phyloP scores from a whole-genome alignment of 2,329 filamentous ascomycete genomes.

The Lasiodiplodia hormozganensis region DNA sequence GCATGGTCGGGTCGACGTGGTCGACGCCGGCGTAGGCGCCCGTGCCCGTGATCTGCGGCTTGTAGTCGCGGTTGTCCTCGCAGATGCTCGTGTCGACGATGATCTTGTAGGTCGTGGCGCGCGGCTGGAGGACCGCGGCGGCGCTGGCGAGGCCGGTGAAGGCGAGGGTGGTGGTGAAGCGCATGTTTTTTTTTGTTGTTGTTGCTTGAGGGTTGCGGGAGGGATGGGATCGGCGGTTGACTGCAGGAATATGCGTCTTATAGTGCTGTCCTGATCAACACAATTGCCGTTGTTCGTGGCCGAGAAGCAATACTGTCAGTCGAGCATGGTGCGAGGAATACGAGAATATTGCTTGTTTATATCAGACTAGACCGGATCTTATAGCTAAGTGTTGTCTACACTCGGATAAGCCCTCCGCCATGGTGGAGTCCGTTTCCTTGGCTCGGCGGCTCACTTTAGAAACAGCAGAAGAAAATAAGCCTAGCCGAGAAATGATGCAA shows the following conservation, averaged over 20 bases:
- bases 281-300: background rate
- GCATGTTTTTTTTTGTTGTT: background rate
- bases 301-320: constrained; percentile 2
- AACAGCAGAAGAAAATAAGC: constrained; percentile 1
- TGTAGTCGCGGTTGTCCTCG: background rate
- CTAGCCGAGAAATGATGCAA: background rate
- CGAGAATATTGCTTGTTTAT: background rate
- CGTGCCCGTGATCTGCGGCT: background rate
- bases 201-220: background rate
- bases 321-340: background rate
- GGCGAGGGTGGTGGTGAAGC: background rate
- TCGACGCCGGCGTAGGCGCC: background rate
- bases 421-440: background rate
- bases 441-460: background rate
- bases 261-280: background rate
- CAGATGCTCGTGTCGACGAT: background rate
- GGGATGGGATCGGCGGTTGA: background rate
- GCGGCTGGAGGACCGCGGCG: background rate
- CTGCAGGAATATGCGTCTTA: background rate
- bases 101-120: background rate
- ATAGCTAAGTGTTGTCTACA: constrained; percentile 7
- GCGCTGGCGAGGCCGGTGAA: constrained; percentile 2
- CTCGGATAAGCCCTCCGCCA: background rate
- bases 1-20: background rate
- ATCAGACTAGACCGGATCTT: background rate